phyloP scores from a whole-genome alignment of 257 asterid genomes.

The Ilex aquifolium region DNA sequence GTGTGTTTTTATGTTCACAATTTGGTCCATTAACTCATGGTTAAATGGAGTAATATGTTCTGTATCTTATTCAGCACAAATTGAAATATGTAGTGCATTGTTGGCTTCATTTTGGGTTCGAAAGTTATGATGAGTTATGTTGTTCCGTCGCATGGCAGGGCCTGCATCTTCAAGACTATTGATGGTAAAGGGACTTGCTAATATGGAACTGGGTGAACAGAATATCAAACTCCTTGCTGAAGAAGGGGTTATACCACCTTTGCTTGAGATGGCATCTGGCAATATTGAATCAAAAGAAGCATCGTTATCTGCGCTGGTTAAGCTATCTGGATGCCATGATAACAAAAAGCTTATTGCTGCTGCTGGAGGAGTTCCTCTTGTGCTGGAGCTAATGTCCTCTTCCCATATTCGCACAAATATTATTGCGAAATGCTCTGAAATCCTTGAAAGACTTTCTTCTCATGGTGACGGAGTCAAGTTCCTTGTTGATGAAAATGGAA shows the following conservation, averaged over 20 bases:
- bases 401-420: slow-evolving; percentile 24
- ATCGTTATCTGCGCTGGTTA: slow-evolving; percentile 36
- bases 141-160: slow-evolving; percentile 25
- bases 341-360: slow-evolving; percentile 44
- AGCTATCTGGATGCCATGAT: slow-evolving; percentile 29
- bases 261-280: slow-evolving; percentile 55
- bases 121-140: too few species aligned
- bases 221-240: slow-evolving; percentile 40
- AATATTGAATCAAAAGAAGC: slow-evolving; percentile 39
- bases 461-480: slow-evolving; percentile 46
- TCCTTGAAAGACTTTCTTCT: slow-evolving; percentile 43
- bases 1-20: too few species aligned
- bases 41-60: too few species aligned
- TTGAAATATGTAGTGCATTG: too few species aligned
- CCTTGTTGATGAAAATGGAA: slow-evolving; percentile 35
- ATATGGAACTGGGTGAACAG: slow-evolving; percentile 37
- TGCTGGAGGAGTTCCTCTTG: slow-evolving; percentile 36
- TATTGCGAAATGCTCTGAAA: slow-evolving; percentile 39
- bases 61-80: too few species aligned
- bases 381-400: slow-evolving; percentile 34
- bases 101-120: too few species aligned
- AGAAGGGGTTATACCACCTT: slow-evolving; percentile 33
- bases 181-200: slow-evolving; percentile 40
- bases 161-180: slow-evolving; percentile 35
- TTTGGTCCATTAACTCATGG: too few species aligned